phyloP scores from a whole-genome alignment of 2,329 filamentous ascomycete species.

The Cercospora sp. region DNA sequence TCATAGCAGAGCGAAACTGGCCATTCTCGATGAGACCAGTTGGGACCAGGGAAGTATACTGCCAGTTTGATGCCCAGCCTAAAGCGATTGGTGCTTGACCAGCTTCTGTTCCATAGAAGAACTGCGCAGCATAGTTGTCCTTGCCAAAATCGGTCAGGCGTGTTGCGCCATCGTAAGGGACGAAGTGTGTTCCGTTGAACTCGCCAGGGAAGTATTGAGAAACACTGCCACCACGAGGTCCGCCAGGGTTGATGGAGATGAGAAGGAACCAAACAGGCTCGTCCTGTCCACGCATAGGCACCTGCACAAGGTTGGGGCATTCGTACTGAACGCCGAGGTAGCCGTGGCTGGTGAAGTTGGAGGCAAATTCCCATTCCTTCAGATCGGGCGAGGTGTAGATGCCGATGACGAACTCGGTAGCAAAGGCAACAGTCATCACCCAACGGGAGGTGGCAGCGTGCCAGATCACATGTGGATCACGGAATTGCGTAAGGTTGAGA shows the following conservation, averaged over 20 bases:
- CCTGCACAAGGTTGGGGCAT: conserved; percentile 61
- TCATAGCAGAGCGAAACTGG: conserved; percentile 54
- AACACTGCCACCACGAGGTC: conserved; percentile 57
- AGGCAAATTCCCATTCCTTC: conserved; percentile 58
- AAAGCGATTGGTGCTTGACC: conserved; percentile 50
- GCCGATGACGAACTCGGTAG: conserved; percentile 57
- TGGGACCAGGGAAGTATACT: conserved; percentile 56
- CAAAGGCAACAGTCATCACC: conserved; percentile 59
- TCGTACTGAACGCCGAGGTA: conserved; percentile 61
- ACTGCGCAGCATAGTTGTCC: conserved; percentile 60
- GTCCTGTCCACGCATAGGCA: conserved; percentile 51
- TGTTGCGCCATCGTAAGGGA: conserved; percentile 43
- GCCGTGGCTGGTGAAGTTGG: conserved; percentile 58
- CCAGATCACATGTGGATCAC: conserved; percentile 66
- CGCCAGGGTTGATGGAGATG: conserved; percentile 59
- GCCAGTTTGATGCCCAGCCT: conserved; percentile 61
- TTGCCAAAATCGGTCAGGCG: conserved; percentile 38
- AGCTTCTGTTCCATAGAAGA: conserved; percentile 51
- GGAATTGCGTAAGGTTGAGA: conserved; percentile 58
- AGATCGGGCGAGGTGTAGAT: conserved; percentile 62
- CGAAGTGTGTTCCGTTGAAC: conserved; percentile 66
- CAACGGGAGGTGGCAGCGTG: conserved; percentile 53
- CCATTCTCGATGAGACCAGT: conserved; percentile 52
- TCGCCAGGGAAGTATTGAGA: conserved; percentile 58
- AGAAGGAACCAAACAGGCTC: conserved; percentile 48